Conservation (phyloP, 768 basidiomycete genomes). For the Tylopilus rubrobrunneus region DNA sequence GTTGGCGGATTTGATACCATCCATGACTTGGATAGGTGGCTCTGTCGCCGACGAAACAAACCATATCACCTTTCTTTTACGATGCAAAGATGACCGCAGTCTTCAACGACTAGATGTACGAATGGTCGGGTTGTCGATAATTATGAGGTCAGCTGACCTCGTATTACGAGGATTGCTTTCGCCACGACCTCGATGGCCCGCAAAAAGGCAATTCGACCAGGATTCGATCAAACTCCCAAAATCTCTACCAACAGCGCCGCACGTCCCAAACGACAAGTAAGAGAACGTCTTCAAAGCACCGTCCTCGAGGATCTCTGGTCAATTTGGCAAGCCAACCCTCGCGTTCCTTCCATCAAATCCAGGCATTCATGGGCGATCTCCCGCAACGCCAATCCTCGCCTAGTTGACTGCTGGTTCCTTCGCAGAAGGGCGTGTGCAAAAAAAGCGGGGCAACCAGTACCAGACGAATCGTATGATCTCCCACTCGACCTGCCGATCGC, state of each 20-base stretch:
- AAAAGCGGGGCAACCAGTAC: constrained; percentile 17
- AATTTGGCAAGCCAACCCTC: constrained; percentile 27
- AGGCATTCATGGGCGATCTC: constrained; percentile 25
- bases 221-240: not conserved
- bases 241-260: not conserved
- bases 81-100: not conserved
- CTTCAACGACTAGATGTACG: not conserved
- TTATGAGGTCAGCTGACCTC: constrained; percentile 12
- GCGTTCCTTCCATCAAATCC: constrained; percentile 28
- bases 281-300: constrained; percentile 10
- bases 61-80: not conserved
- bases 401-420: constrained; percentile 27
- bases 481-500: constrained; percentile 1
- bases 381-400: constrained; percentile 15
- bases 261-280: constrained; percentile 3
- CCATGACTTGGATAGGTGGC: not conserved
- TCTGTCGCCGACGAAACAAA: not conserved
- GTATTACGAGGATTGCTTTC: not conserved
- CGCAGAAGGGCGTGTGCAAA: constrained; percentile 24
- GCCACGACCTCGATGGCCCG: constrained; percentile 11
- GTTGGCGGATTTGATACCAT: constrained; percentile 9
- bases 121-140: not conserved
- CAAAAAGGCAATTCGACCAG: constrained; percentile 1
- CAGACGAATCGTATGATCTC: constrained; percentile 21
- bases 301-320: constrained; percentile 26